Conservation (phyloP, 148 eudicot genomes). For the Mesembryanthemum crystallinum region DNA sequence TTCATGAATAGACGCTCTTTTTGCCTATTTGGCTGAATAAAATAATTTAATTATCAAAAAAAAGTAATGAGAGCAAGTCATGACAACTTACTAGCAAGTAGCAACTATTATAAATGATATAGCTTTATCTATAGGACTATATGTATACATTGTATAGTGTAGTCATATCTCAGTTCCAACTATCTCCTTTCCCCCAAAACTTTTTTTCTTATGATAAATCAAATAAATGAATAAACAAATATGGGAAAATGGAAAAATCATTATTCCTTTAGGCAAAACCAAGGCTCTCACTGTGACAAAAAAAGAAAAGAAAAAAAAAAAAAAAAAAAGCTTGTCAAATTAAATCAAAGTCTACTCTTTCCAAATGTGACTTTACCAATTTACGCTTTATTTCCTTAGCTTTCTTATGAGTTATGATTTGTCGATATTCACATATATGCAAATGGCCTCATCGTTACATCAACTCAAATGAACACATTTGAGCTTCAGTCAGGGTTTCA, state of each 20-base stretch:
- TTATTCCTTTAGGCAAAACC: too few species aligned
- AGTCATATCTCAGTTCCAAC: not conserved
- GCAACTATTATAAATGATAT: not conserved
- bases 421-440: not conserved
- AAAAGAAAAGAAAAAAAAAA: too few species aligned
- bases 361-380: conserved; percentile 11
- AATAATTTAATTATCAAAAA: too few species aligned
- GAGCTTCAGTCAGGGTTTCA: too few species aligned
- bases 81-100: not conserved
- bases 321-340: conserved; percentile 22
- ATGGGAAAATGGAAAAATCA: too few species aligned
- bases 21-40: too few species aligned
- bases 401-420: not conserved
- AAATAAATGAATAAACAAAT: too few species aligned
- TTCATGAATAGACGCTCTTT: too few species aligned
- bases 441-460: not conserved
- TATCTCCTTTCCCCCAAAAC: too few species aligned
- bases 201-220: too few species aligned
- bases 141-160: not conserved
- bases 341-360: not conserved
- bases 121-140: not conserved
- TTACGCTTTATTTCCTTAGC: not conserved
- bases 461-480: not conserved
- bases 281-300: not conserved
- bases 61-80: not conserved